phyloP scores from a whole-genome alignment of 1,139 yeast genomes.

The Barnettozyma hawaiiensis region DNA sequence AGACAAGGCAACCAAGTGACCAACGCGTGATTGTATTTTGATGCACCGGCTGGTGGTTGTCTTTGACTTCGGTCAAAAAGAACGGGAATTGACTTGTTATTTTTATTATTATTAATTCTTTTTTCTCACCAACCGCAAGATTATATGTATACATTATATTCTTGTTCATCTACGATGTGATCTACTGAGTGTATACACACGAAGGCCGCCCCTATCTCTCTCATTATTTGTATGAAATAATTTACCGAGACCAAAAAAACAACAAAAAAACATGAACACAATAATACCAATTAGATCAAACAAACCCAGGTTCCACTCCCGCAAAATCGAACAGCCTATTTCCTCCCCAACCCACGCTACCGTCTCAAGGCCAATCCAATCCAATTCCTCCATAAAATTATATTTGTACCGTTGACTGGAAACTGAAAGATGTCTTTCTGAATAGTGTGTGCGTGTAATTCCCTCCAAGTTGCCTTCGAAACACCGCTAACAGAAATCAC shows the following conservation, averaged over 20 bases:
- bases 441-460: constrained; percentile 7
- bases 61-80: too few relatives aligned
- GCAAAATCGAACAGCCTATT: not conserved
- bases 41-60: not conserved
- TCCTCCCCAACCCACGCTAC: not conserved
- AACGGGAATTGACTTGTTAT: too few relatives aligned
- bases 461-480: not conserved
- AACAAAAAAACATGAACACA: not conserved
- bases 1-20: not conserved
- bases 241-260: too few relatives aligned
- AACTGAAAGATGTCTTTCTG: constrained; percentile 17
- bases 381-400: not conserved
- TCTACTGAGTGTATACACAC: too few relatives aligned
- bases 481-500: constrained; percentile 2
- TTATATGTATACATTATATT: not conserved
- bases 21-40: not conserved
- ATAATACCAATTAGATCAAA: not conserved
- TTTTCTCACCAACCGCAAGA: not conserved
- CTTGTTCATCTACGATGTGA: too few relatives aligned
- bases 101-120: too few relatives aligned
- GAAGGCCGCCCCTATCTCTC: too few relatives aligned
- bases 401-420: not conserved
- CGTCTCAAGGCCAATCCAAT: not conserved
- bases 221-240: too few relatives aligned
- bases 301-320: not conserved